Base-by-base conservation (phyloP, 2,329 filamentous ascomycete genomes). In the Cordyceps militaris region DNA sequence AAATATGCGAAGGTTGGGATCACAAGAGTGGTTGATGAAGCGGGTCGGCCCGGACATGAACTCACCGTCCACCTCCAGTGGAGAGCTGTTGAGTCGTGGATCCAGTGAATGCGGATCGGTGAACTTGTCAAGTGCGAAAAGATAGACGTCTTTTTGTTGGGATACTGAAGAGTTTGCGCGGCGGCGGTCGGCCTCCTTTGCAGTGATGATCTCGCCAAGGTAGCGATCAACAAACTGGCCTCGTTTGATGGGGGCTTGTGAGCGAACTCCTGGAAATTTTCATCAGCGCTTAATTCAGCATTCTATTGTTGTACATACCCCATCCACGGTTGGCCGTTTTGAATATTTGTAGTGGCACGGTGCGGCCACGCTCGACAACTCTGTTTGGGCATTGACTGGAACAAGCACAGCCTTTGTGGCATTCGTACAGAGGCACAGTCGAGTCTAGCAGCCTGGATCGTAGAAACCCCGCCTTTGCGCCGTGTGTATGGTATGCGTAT, bases 41-140 rank as follows among this genome's bases (percentile, higher is more conserved):
- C 89, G 81, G 0, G 88, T 89, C 0, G 88, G 87, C 0, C 88
- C 88, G 1, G 89, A 88, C 76, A 86, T 84, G 68, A 87, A 88
- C 68, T 92, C 86, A 11, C 90, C 90, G 58, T 86, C 84, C 0
- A 85, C 79, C 62, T 85, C 83, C 4, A 87, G 71, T 16, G 83
- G 77, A 6, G 79, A 73, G 0, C 78, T 79, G 3, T 77, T 74
- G 0, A 87, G 75, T 1, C 82, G 74, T n/a, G 75, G 72, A 60
- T 86, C 82, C 10, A 77, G 72, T 1, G 80, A 83, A 6, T 76
- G 64, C 0, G 76, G 72, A 56, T 87, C 80, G 1, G 77, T 81
- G 67, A 92, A 93, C 67, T 94, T 94, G 74, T 95, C 90, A 1
- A 95, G 81, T 1, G 81, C 84, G 69, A 93, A 94, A 1, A 94